phyloP scores from a whole-genome alignment of 768 basidiomycete species.

The Leccinum ochraceum region DNA sequence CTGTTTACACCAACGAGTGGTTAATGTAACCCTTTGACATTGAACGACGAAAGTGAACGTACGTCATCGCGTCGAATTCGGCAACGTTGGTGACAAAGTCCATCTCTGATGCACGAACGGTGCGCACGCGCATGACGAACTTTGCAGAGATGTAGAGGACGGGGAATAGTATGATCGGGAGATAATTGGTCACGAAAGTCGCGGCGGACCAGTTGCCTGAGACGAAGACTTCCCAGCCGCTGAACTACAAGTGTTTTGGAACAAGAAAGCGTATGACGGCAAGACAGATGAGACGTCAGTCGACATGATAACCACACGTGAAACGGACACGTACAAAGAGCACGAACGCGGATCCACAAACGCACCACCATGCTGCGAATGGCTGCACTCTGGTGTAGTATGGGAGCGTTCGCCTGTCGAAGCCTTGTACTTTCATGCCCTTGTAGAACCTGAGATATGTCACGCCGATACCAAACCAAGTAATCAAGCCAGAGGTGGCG shows the following conservation, averaged over 20 bases:
- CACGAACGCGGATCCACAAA: slow-evolving; percentile 28
- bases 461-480: slow-evolving; percentile 46
- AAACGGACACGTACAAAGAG: slow-evolving; percentile 36
- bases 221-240: slow-evolving; percentile 44
- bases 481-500: slow-evolving; percentile 42
- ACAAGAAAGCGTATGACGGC: background rate
- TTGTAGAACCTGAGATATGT: slow-evolving; percentile 49
- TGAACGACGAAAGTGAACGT: background rate
- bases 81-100: slow-evolving; percentile 27
- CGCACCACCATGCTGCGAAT: slow-evolving; percentile 40
- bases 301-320: too few species aligned
- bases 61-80: slow-evolving; percentile 34
- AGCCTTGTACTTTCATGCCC: slow-evolving; percentile 51
- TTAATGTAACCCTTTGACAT: background rate
- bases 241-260: slow-evolving; percentile 30
- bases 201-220: slow-evolving; percentile 38
- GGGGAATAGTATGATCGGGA: slow-evolving; percentile 47
- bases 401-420: slow-evolving; percentile 48
- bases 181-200: slow-evolving; percentile 44
- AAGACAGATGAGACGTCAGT: background rate
- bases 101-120: slow-evolving; percentile 21
- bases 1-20: slow-evolving; percentile 8
- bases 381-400: slow-evolving; percentile 45
- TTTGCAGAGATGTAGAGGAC: slow-evolving; percentile 41
- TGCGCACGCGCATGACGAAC: slow-evolving; percentile 10